Base-by-base conservation (phyloP, 1,284 basidiomycete genomes). In the Porogramme epimiltina region DNA sequence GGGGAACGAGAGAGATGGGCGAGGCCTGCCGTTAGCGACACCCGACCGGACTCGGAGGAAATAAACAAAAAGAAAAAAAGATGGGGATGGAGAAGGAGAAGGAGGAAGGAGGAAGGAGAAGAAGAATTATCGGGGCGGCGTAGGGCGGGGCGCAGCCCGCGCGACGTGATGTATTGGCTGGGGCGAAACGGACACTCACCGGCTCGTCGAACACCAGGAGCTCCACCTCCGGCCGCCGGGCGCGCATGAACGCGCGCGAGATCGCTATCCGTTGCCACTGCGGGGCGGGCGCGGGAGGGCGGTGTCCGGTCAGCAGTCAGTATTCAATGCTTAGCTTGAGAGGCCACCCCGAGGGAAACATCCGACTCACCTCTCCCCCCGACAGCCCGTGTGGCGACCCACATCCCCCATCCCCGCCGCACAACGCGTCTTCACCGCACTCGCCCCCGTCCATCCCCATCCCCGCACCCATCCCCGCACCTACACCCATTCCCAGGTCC, bases 251-350 rank as follows among this genome's bases (percentile, higher is more conserved):
- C 18, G 90, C 87, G 46, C 91, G 80, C 44, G 91, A 85, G 41
- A 93, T 79, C 13, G 91, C 90, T 55, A 93, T 79, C 61, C 89
- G 78, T 73, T 93, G 91, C 91, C 91, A 93, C 87, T 93, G 70
- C 13, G 49, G 38, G 24, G 58, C 8, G 19, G 48, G 49, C 19
- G 18, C 10, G 40, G 15, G 5, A 11, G 19, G 26, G 28, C 20
- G n/a, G n/a, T n/a, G n/a, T n/a, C n/a, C n/a, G n/a, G 49, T 45
- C 11, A 45, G 28, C 19, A 33, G 18, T n/a, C n/a, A n/a, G n/a
- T n/a, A n/a, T n/a, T n/a, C n/a, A n/a, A n/a, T n/a, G n/a, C n/a
- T n/a, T n/a, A n/a, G n/a, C n/a, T n/a, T n/a, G 25, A 20, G n/a
- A 24, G 44, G 53, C 44, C 46, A 20, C 39, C 18, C 26, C 18